Evolutionary conservation across 2,329 filamentous ascomycete species (phyloP).

Genomic region (Trichoderma gracile): DNA sequence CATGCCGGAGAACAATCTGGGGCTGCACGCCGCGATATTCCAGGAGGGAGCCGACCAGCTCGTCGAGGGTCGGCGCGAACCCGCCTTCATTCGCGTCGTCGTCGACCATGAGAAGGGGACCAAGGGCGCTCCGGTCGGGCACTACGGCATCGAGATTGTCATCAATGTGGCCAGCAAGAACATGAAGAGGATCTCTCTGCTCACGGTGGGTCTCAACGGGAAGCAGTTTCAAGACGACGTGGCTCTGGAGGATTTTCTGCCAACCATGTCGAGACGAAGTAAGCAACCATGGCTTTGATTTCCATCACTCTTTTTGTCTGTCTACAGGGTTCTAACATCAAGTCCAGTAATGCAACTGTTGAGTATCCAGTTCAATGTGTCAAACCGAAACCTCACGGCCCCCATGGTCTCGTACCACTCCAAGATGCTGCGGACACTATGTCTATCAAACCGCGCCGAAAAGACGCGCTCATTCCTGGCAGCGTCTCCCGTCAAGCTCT

Average conservation of each 20-base stretch:
- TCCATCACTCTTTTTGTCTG: not conserved
- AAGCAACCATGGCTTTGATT: constrained; percentile 38
- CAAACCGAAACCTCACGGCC: constrained; percentile 63
- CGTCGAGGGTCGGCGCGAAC: constrained; percentile 64
- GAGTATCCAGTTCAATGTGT: constrained; percentile 67
- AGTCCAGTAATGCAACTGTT: constrained; percentile 70
- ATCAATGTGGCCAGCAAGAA: constrained; percentile 62
- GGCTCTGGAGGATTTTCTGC: constrained; percentile 69
- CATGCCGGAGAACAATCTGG: constrained; percentile 61
- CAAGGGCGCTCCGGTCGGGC: constrained; percentile 64
- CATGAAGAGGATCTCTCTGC: constrained; percentile 50
- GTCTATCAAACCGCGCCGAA: constrained; percentile 61
- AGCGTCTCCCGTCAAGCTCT: constrained; percentile 85
- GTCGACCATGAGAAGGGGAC: constrained; percentile 68
- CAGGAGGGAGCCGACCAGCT: constrained; percentile 66
- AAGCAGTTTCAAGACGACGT: constrained; percentile 74
- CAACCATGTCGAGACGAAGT: constrained; percentile 74
- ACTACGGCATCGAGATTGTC: constrained; percentile 71
- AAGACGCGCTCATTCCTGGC: constrained; percentile 70
- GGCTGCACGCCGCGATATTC: constrained; percentile 67
- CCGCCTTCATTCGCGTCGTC: constrained; percentile 70
- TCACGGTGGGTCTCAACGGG: constrained; percentile 65
- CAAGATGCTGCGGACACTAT: constrained; percentile 71
- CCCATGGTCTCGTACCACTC: constrained; percentile 76
- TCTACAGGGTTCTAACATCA: constrained; percentile 37